Conservation (phyloP, 805 yeast species). For the Wickerhamiella galacta region DNA sequence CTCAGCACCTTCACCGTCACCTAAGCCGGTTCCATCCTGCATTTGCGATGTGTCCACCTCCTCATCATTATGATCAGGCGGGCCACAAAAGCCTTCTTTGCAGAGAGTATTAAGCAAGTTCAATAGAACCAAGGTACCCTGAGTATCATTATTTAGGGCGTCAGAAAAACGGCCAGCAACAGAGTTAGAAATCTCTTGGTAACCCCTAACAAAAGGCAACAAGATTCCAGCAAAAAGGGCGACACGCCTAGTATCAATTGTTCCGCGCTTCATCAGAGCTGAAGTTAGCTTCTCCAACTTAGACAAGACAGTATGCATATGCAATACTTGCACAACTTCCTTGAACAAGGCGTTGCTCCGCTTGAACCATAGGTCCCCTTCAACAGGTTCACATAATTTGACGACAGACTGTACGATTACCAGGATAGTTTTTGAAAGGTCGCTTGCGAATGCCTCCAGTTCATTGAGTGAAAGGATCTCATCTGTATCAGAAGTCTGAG, state of each 20-base stretch:
- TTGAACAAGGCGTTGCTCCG: too few species aligned
- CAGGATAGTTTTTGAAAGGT: too few species aligned
- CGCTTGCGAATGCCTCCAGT: too few species aligned
- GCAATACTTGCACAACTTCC: too few species aligned
- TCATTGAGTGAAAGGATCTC: too few species aligned
- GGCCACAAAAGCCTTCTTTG: conserved; percentile 80
- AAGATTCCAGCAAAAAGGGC: conserved; percentile 30
- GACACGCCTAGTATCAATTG: too few species aligned
- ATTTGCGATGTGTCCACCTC: conserved; percentile 38
- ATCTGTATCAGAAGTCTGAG: too few species aligned
- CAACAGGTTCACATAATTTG: too few species aligned
- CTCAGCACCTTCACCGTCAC: conserved; percentile 82
- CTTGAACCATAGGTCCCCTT: too few species aligned
- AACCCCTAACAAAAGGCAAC: conserved; percentile 47
- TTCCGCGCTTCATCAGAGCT: too few species aligned
- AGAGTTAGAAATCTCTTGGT: conserved; percentile 30
- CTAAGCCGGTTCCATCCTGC: conserved; percentile 80
- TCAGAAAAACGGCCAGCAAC: conserved; percentile 30
- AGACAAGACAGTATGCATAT: too few species aligned
- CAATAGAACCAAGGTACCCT: conserved; percentile 45
- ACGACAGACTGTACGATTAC: too few species aligned
- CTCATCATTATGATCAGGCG: conserved; percentile 42
- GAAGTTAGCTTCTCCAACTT: conserved; percentile 29
- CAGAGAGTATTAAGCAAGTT: conserved; percentile 43
- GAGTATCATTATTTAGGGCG: conserved; percentile 38